Conservation (phyloP, 208 protist genomes). For the Trypanosoma congolense region DNA sequence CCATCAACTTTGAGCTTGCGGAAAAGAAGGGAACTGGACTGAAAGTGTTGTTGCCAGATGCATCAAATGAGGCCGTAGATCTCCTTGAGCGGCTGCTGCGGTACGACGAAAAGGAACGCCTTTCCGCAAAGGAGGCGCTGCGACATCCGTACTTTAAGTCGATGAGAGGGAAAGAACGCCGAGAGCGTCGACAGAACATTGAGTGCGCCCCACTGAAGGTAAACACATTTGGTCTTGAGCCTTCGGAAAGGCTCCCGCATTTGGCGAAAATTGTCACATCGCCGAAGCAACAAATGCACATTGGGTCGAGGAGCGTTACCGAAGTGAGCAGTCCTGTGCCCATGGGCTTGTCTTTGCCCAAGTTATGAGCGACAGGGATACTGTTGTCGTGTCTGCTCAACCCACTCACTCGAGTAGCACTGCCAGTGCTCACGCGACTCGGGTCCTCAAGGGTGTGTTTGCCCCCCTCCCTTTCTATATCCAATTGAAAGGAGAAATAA, state of each 20-base stretch:
- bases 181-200: slow-evolving; percentile 6
- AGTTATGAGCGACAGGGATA: background rate
- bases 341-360: background rate
- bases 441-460: background rate
- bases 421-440: too few relatives aligned
- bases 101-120: slow-evolving; percentile 87
- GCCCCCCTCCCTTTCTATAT: background rate
- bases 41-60: slow-evolving; percentile 54
- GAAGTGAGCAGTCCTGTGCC: background rate
- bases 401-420: too few relatives aligned
- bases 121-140: slow-evolving; percentile 89
- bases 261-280: background rate
- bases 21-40: slow-evolving; percentile 62
- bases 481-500: background rate
- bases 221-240: slow-evolving; percentile 9
- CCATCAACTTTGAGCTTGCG: slow-evolving; percentile 71
- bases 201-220: slow-evolving; percentile 2
- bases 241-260: background rate
- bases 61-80: slow-evolving; percentile 74
- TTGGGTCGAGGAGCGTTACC: background rate
- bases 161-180: slow-evolving; percentile 54
- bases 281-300: background rate
- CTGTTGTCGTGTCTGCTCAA: too few relatives aligned
- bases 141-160: slow-evolving; percentile 82
- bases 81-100: slow-evolving; percentile 79